Evolutionary conservation across 2,329 filamentous ascomycete genomes (phyloP).

Genomic region (Elsinoe arachidis): DNA sequence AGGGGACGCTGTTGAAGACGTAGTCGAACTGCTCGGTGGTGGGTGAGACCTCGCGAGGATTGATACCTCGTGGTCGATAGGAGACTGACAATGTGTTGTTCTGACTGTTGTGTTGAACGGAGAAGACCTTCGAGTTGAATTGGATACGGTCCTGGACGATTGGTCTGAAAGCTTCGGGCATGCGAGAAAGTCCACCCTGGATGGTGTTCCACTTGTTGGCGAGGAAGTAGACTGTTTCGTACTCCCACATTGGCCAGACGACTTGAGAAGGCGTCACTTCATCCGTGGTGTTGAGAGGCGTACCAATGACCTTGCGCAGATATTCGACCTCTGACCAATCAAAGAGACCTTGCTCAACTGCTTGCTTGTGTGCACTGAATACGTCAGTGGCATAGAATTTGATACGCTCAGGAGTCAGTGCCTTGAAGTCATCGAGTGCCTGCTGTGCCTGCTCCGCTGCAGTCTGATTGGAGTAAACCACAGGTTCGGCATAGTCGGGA

Average conservation of each 20-base stretch:
- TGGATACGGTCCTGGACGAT: constrained; percentile 50
- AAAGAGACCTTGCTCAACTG: constrained; percentile 48
- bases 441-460: constrained; percentile 32
- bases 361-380: constrained; percentile 46
- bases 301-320: constrained; percentile 50
- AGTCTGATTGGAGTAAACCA: constrained; percentile 28
- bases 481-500: constrained; percentile 29
- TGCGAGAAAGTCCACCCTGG: constrained; percentile 49
- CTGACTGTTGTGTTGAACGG: background rate
- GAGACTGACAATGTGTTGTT: background rate
- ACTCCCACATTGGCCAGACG: constrained; percentile 44
- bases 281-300: constrained; percentile 48
- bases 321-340: constrained; percentile 58
- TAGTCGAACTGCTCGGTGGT: constrained; percentile 54
- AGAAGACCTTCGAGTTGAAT: constrained; percentile 36
- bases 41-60: constrained; percentile 34
- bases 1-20: constrained; percentile 54
- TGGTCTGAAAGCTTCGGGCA: constrained; percentile 55
- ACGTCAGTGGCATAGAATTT: constrained; percentile 35
- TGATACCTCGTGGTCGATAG: constrained; percentile 17
- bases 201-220: constrained; percentile 56
- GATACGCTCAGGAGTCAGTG: constrained; percentile 26
- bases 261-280: constrained; percentile 38
- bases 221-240: constrained; percentile 52
- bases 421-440: constrained; percentile 31